phyloP scores from a whole-genome alignment of 495 filamentous ascomycete species.

The Cercophora scortea region DNA sequence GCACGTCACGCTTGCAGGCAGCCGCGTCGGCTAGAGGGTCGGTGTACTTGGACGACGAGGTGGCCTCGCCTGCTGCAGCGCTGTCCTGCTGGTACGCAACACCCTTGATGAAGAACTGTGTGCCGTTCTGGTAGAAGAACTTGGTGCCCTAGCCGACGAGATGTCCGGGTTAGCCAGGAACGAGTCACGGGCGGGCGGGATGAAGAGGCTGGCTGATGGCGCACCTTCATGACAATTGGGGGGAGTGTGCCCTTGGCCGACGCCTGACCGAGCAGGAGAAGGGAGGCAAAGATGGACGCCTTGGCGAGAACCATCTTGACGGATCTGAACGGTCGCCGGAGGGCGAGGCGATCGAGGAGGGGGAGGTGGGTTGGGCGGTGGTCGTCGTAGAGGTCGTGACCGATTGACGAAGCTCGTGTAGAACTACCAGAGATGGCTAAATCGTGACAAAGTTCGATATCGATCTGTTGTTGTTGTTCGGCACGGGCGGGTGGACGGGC shows the following conservation, averaged over 20 bases:
- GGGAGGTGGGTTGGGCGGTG: background rate
- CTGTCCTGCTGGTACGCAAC: conserved; percentile 75
- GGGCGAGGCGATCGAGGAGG: background rate
- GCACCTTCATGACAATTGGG: conserved; percentile 63
- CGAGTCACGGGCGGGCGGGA: background rate
- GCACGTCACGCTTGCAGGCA: conserved; percentile 73
- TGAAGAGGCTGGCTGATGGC: background rate
- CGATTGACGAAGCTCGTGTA: background rate
- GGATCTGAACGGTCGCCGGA: background rate
- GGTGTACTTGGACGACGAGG: conserved; percentile 34
- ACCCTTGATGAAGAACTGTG: conserved; percentile 82
- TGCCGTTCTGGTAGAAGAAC: conserved; percentile 61
- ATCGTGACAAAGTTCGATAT: background rate
- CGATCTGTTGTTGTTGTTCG: background rate
- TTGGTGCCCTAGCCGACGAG: conserved; percentile 31
- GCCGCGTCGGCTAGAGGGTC: conserved; percentile 66
- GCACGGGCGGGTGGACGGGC: background rate
- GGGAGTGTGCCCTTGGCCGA: conserved; percentile 45
- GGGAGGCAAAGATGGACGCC: conserved; percentile 33
- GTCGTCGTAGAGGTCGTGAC: too few relatives aligned
- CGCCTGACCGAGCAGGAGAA: conserved; percentile 40
- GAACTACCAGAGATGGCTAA: background rate
- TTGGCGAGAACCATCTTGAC: conserved; percentile 34
- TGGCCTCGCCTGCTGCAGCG: conserved; percentile 30
- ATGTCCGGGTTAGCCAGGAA: background rate